These are phyloP conservation scores for Nothopassalora personata DNA, from an alignment of 2,329 filamentous ascomycete genomes.

Conservation along the genomic window DNA sequence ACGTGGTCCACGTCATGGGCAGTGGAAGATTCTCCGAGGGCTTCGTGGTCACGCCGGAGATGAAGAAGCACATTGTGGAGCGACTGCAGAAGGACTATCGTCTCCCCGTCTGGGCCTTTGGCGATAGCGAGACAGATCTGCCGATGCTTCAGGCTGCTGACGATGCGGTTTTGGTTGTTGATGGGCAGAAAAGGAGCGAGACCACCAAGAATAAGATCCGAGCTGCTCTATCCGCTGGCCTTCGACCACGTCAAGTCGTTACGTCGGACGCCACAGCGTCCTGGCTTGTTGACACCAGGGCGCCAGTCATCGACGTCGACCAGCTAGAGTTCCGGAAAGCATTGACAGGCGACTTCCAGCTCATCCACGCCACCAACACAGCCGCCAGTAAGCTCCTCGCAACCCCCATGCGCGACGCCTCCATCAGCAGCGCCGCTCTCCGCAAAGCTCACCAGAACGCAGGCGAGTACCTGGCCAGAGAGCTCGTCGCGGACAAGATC, in stretches of 20 bases:
- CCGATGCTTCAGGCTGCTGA: conserved; percentile 53
- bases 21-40: conserved; percentile 36
- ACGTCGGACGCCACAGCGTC: conserved; percentile 35
- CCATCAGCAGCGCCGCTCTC: conserved; percentile 42
- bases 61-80: conserved; percentile 48
- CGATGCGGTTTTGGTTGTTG: conserved; percentile 52
- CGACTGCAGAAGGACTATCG: conserved; percentile 35
- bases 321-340: conserved; percentile 24
- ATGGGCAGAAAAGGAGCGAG: conserved; percentile 44
- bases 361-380: conserved; percentile 38
- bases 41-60: conserved; percentile 46
- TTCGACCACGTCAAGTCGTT: conserved; percentile 45
- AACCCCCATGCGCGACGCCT: conserved; percentile 50
- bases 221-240: conserved; percentile 14
- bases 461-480: conserved; percentile 51
- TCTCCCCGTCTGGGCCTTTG: conserved; percentile 51
- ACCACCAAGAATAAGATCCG: conserved; percentile 45
- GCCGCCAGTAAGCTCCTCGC: conserved; percentile 47
- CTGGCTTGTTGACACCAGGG: conserved; percentile 38
- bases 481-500: conserved; percentile 45
- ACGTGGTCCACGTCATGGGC: conserved; percentile 49
- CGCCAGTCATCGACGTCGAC: conserved; percentile 41
- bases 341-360: conserved; percentile 24
- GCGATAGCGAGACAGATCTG: conserved; percentile 56
- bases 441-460: conserved; percentile 46